These are phyloP conservation scores for Protostelium mycophagum DNA, from an alignment of 78 protist genomes.

Conservation along the genomic window DNA sequence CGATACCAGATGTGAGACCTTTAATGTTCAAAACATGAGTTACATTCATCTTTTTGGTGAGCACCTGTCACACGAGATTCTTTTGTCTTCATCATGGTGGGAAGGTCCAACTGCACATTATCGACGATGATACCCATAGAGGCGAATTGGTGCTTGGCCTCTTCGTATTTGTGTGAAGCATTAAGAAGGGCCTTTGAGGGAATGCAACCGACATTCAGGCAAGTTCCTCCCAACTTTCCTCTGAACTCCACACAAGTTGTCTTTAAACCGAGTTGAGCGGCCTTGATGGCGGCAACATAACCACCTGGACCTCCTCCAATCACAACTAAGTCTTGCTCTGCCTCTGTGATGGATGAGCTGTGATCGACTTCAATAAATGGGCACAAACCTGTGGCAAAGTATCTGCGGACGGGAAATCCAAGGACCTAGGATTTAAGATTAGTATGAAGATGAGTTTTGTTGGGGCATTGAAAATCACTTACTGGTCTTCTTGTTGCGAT, in stretches of 20 bases:
- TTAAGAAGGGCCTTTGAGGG: slow-evolving; percentile 99
- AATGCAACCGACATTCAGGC: slow-evolving; percentile 99
- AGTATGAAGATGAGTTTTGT: no score
- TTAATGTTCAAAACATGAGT: background rate
- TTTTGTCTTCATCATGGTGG: slow-evolving; percentile 83
- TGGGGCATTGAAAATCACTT: no score
- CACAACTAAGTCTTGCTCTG: slow-evolving; percentile 85
- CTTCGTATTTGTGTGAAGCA: slow-evolving; percentile 91
- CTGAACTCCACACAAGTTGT: slow-evolving; percentile 69
- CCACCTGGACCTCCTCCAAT: slow-evolving; percentile 99
- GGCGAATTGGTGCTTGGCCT: slow-evolving; percentile 61
- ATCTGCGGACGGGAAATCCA: no score
- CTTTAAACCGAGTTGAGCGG: slow-evolving; percentile 97
- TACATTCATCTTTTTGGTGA: background rate
- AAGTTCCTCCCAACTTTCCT: slow-evolving; percentile 97
- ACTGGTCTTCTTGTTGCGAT: no score
- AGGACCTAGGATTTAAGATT: no score
- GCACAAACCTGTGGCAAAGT: no score
- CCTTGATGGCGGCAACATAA: slow-evolving; percentile 99
- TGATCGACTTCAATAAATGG: no score
- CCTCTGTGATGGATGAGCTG: no score
- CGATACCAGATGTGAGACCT: slow-evolving; percentile 89
- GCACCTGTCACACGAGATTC: slow-evolving; percentile 58
- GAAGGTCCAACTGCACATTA: slow-evolving; percentile 56
- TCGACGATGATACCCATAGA: slow-evolving; percentile 74